These are phyloP conservation scores for Butyriboletus loyo DNA, from an alignment of 768 basidiomycete genomes.

Conservation along the genomic window DNA sequence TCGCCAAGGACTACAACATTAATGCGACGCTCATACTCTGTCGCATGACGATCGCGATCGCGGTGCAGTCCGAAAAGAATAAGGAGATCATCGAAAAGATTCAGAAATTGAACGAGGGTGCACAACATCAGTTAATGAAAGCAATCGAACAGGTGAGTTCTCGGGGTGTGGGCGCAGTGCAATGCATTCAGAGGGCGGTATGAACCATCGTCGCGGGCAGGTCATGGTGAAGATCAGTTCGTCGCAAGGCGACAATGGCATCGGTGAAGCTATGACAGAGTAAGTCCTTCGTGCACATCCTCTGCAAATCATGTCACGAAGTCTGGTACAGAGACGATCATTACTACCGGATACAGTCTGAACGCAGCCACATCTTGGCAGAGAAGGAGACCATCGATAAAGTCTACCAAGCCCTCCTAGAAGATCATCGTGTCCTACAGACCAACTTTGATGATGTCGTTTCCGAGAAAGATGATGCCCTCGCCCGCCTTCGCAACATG, in stretches of 20 bases:
- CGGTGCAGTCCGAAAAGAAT: conserved; percentile 86
- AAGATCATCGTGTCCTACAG: conserved; percentile 74
- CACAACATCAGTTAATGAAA: conserved; percentile 89
- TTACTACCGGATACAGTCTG: conserved; percentile 82
- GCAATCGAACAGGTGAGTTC: conserved; percentile 82
- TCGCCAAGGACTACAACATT: conserved; percentile 73
- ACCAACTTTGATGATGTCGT: conserved; percentile 72
- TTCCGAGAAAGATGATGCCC: conserved; percentile 76
- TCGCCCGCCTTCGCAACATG: conserved; percentile 57
- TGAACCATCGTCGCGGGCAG: conserved; percentile 34
- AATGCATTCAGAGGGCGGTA: neutral
- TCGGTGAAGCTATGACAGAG: conserved; percentile 76
- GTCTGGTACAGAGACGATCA: conserved; percentile 68
- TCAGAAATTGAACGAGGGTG: conserved; percentile 73
- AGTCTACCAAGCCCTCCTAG: conserved; percentile 69
- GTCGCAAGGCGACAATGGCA: conserved; percentile 44
- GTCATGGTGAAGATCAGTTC: conserved; percentile 71
- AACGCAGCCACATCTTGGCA: conserved; percentile 67
- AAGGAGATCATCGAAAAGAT: conserved; percentile 88
- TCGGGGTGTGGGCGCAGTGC: neutral
- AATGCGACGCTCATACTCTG: conserved; percentile 71
- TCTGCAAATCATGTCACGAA: conserved; percentile 11
- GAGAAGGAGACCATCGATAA: conserved; percentile 89
- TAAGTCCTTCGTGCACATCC: conserved; percentile 37
- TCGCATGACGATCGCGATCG: conserved; percentile 78